A percentile compares a stretch with the other conserved stretches of the same genome.
These are phyloP conservation scores for Gentiana dahurica DNA, from an alignment of 257 asterid genomes.

Conservation along the genomic window DNA sequence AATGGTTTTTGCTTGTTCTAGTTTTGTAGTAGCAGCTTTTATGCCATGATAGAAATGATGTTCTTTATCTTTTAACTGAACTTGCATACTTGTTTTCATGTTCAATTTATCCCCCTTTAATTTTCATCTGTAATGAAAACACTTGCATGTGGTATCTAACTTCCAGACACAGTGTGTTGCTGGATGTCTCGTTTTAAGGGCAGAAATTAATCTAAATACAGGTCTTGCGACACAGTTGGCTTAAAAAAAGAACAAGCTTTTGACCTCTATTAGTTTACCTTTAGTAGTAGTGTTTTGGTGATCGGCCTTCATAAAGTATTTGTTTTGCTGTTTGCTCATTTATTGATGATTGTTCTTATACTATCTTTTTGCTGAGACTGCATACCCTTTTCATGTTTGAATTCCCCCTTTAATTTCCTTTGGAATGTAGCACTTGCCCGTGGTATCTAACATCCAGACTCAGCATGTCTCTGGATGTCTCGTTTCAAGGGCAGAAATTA, in stretches of 20 bases:
- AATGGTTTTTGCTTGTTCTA: background rate
- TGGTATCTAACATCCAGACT: constrained; percentile 46
- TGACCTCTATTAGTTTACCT: no score
- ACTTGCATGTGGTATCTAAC: constrained; percentile 44
- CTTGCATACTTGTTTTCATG: constrained; percentile 16
- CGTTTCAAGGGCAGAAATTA: constrained; percentile 41
- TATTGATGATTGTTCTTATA: constrained; percentile 36
- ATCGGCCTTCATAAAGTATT: no score
- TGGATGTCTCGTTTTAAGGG: constrained; percentile 45
- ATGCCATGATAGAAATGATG: constrained; percentile 29
- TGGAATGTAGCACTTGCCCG: constrained; percentile 18
- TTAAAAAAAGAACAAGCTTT: background rate
- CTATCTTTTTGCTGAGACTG: constrained; percentile 87
- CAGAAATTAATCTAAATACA: constrained; percentile 30
- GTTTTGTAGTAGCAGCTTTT: no score
- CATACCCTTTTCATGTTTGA: background rate
- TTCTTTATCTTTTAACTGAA: constrained; percentile 64
- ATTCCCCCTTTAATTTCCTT: background rate
- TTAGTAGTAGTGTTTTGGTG: background rate
- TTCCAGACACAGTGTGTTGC: constrained; percentile 30
- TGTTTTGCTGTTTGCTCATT: constrained; percentile 19
- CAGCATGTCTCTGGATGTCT: constrained; percentile 31
- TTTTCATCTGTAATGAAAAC: background rate
- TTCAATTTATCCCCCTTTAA: background rate
- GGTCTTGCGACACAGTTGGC: constrained; percentile 58